Percentiles rank a stretch among this genome's conserved stretches.
Conservation (phyloP, 306 rosid species). For the Rosa multiflora region DNA sequence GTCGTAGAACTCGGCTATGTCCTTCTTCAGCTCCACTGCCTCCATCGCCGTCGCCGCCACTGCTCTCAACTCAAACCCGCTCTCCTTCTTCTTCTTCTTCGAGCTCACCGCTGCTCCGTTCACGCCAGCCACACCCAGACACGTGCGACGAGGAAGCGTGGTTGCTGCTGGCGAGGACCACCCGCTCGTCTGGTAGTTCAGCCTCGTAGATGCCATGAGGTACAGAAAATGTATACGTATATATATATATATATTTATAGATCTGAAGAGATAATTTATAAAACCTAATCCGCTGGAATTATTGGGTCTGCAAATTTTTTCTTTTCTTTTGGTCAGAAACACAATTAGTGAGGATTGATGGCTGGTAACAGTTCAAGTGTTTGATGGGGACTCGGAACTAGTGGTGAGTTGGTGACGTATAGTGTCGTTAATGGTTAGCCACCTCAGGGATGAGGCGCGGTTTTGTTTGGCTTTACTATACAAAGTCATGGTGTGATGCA, state of each 20-base stretch:
- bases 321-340: neutral
- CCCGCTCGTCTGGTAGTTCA: neutral
- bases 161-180: neutral
- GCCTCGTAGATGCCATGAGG: neutral
- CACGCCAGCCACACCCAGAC: neutral
- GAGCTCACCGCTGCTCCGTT: neutral
- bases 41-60: conserved; percentile 4
- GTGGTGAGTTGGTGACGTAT: too few species aligned
- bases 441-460: too few species aligned
- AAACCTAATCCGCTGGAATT: neutral
- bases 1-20: conserved; percentile 88
- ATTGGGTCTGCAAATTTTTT: neutral
- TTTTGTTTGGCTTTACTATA: too few species aligned
- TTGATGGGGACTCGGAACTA: neutral
- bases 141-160: neutral
- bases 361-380: too few species aligned
- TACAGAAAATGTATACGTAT: neutral
- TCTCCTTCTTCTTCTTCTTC: neutral
- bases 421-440: too few species aligned
- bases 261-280: neutral
- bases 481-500: too few species aligned
- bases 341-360: neutral
- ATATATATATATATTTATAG: neutral
- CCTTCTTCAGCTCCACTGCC: conserved; percentile 41
- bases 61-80: neutral